These are phyloP conservation scores for Trichosporon ovoides DNA, from an alignment of 1,284 basidiomycete genomes.

Conservation along the genomic window DNA sequence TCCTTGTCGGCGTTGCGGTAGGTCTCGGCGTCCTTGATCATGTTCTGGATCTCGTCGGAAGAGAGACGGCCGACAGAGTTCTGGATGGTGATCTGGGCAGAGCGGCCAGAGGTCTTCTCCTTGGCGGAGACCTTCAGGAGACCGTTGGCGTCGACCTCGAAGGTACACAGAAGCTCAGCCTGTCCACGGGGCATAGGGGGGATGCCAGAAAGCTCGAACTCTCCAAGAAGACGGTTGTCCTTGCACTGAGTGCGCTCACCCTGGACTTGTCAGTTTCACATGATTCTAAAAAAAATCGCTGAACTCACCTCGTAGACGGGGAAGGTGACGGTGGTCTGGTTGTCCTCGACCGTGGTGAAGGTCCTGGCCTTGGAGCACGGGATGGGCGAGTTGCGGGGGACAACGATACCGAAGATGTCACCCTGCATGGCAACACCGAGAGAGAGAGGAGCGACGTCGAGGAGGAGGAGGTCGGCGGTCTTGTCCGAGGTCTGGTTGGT, in stretches of 20 bases:
- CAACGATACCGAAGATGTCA: constrained; percentile 93
- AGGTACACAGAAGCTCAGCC: constrained; percentile 91
- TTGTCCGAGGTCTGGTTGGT: constrained; percentile 94
- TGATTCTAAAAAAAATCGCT: not conserved
- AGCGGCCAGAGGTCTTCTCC: constrained; percentile 91
- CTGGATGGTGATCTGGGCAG: constrained; percentile 81
- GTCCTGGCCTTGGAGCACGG: constrained; percentile 93
- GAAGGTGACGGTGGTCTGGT: constrained; percentile 96
- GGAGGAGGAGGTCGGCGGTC: constrained; percentile 87
- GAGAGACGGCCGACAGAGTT: constrained; percentile 90
- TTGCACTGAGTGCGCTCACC: constrained; percentile 88
- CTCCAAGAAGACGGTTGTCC: constrained; percentile 92
- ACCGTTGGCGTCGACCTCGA: constrained; percentile 97
- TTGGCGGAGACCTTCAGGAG: constrained; percentile 84
- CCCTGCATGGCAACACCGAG: constrained; percentile 98
- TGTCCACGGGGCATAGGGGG: constrained; percentile 95
- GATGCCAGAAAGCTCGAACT: constrained; percentile 95
- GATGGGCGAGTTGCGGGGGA: constrained; percentile 88
- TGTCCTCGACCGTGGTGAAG: constrained; percentile 97
- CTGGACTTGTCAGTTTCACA: not conserved
- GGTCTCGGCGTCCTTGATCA: constrained; percentile 97
- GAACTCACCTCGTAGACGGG: constrained; percentile 78
- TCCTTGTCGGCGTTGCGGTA: constrained; percentile 96
- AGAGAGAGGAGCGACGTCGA: constrained; percentile 92
- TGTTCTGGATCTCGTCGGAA: constrained; percentile 89